phyloP scores from a whole-genome alignment of 148 eudicot species.

The Pharnaceum exiguum region DNA sequence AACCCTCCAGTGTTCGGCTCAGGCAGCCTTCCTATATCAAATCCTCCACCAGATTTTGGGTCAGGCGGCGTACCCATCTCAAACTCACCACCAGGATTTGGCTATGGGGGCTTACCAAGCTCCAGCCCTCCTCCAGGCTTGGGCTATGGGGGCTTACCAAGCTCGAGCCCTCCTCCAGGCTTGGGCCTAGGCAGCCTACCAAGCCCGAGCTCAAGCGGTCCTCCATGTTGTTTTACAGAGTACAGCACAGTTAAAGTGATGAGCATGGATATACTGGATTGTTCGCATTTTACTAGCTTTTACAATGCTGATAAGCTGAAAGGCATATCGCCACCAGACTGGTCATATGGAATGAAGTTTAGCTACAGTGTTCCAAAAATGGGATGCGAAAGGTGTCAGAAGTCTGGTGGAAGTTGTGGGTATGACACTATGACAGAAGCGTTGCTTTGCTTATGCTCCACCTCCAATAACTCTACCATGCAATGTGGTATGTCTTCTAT shows the following conservation, averaged over 20 bases:
- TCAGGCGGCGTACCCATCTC: no score
- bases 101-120: no score
- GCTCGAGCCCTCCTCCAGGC: no score
- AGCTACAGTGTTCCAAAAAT: constrained; percentile 69
- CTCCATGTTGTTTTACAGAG: constrained; percentile 80
- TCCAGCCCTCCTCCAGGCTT: no score
- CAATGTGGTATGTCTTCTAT: constrained; percentile 59
- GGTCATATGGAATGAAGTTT: constrained; percentile 78
- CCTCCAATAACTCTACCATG: constrained; percentile 58
- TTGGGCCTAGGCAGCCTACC: no score
- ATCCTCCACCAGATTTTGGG: no score
- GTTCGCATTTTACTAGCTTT: constrained; percentile 74
- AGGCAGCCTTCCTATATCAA: no score
- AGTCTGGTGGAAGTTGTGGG: constrained; percentile 83
- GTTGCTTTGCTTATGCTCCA: constrained; percentile 65
- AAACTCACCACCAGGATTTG: no score
- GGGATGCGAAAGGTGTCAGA: constrained; percentile 64
- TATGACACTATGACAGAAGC: constrained; percentile 72
- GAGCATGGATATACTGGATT: constrained; percentile 85
- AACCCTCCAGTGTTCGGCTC: no score
- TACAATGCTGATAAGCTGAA: constrained; percentile 47
- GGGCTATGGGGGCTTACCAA: no score
- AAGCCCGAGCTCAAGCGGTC: no score
- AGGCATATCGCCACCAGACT: constrained; percentile 65
- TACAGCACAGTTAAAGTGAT: constrained; percentile 73